Evolutionary conservation across 306 rosid species (phyloP).

Genomic region (Casuarina equisetifolia): DNA sequence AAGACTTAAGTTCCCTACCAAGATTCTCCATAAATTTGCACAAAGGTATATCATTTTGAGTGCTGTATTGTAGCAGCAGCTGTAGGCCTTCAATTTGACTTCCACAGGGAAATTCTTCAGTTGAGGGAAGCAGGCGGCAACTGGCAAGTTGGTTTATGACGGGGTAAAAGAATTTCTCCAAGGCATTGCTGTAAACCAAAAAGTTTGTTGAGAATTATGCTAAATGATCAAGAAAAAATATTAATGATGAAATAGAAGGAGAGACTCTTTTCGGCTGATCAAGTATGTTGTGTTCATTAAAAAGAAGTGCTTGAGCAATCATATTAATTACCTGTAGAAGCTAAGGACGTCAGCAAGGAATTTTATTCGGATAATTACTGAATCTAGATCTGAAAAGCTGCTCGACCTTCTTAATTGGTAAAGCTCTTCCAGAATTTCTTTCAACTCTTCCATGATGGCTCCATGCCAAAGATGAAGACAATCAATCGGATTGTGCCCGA

Average conservation of each 20-base stretch:
- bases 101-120: slow-evolving; percentile 40
- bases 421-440: slow-evolving; percentile 55
- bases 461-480: slow-evolving; percentile 80
- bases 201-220: slow-evolving; percentile 31
- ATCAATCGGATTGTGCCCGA: slow-evolving; percentile 53
- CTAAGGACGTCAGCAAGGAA: slow-evolving; percentile 71
- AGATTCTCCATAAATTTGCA: slow-evolving; percentile 58
- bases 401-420: slow-evolving; percentile 46
- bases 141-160: slow-evolving; percentile 47
- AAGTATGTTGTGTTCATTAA: not conserved
- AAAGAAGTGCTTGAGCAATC: slow-evolving; percentile 15
- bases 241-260: slow-evolving; percentile 21
- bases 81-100: slow-evolving; percentile 65
- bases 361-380: slow-evolving; percentile 60
- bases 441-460: slow-evolving; percentile 66
- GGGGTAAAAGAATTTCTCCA: slow-evolving; percentile 62
- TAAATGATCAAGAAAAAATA: slow-evolving; percentile 3
- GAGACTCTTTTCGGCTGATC: slow-evolving; percentile 18
- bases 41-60: slow-evolving; percentile 45
- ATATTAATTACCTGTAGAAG: slow-evolving; percentile 58
- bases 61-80: slow-evolving; percentile 42
- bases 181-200: slow-evolving; percentile 62
- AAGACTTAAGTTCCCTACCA: slow-evolving; percentile 61
- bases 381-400: slow-evolving; percentile 53
- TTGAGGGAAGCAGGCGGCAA: slow-evolving; percentile 38